Conservation (phyloP, 345 rosid species). For the Reutealis trisperma region DNA sequence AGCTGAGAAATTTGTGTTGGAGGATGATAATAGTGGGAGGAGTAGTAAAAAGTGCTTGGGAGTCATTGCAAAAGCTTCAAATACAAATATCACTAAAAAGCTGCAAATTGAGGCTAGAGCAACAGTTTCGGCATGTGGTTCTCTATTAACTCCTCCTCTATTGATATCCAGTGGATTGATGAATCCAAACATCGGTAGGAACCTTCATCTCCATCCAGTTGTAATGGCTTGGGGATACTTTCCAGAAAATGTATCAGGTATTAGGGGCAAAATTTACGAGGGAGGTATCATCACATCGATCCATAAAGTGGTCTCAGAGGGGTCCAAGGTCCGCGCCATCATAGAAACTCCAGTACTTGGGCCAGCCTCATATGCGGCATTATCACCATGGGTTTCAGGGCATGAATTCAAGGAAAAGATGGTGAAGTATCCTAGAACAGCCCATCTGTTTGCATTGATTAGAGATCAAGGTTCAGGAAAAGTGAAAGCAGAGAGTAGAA, state of each 20-base stretch:
- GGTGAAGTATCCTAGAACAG: slow-evolving; percentile 53
- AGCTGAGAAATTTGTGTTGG: slow-evolving; percentile 53
- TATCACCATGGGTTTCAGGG: slow-evolving; percentile 70
- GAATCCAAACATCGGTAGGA: slow-evolving; percentile 58
- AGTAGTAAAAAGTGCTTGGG: slow-evolving; percentile 53
- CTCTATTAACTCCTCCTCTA: slow-evolving; percentile 62
- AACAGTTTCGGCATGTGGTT: slow-evolving; percentile 64
- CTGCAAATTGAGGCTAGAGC: slow-evolving; percentile 60
- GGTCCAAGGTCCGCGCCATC: slow-evolving; percentile 46
- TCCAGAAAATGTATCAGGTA: slow-evolving; percentile 37
- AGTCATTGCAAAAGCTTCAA: slow-evolving; percentile 43
- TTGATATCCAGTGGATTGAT: slow-evolving; percentile 62
- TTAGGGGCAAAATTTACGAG: slow-evolving; percentile 43
- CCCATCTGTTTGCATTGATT: slow-evolving; percentile 46
- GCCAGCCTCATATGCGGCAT: slow-evolving; percentile 58
- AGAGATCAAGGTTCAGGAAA: slow-evolving; percentile 48
- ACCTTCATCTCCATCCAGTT: slow-evolving; percentile 64
- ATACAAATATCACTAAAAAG: slow-evolving; percentile 40
- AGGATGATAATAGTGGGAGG: slow-evolving; percentile 17
- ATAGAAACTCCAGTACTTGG: slow-evolving; percentile 61
- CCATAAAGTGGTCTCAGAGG: slow-evolving; percentile 43
- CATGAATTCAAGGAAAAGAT: slow-evolving; percentile 53
- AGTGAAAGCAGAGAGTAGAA: slow-evolving; percentile 35
- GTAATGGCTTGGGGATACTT: slow-evolving; percentile 71
- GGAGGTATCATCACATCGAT: slow-evolving; percentile 73